Conservation (phyloP, 352 stramenopile species). For the Phytophthora palmivora region DNA sequence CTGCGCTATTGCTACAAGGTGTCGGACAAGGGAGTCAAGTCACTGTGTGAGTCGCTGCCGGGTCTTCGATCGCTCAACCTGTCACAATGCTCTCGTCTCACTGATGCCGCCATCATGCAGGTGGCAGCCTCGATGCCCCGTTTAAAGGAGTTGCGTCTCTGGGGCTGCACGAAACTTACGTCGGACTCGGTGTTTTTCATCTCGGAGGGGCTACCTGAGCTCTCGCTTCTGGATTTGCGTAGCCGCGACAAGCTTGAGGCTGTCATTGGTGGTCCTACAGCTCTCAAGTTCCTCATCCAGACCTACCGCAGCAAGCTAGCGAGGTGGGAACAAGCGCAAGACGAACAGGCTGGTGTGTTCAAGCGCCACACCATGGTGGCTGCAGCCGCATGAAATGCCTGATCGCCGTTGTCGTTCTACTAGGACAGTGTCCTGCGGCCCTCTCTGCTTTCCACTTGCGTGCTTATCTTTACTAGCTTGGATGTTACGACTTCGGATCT, state of each 20-base stretch:
- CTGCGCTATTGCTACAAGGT: slow-evolving; percentile 90
- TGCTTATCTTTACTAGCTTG: slow-evolving; percentile 14
- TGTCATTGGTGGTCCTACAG: slow-evolving; percentile 76
- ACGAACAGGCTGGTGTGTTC: slow-evolving; percentile 74
- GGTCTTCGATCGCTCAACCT: slow-evolving; percentile 75
- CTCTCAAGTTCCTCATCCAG: slow-evolving; percentile 84
- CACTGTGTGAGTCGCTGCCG: slow-evolving; percentile 57
- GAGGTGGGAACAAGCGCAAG: slow-evolving; percentile 75
- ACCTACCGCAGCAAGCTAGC: slow-evolving; percentile 70
- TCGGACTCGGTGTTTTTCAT: slow-evolving; percentile 75
- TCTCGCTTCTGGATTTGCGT: slow-evolving; percentile 79
- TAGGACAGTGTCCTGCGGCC: slow-evolving; percentile 15
- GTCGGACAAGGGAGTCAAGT: slow-evolving; percentile 66
- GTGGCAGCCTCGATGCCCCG: slow-evolving; percentile 61
- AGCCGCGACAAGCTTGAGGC: slow-evolving; percentile 79
- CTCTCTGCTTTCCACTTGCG: slow-evolving; percentile 10
- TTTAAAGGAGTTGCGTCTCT: slow-evolving; percentile 82
- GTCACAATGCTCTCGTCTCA: slow-evolving; percentile 85
- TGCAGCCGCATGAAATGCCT: slow-evolving; percentile 55
- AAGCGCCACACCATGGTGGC: slow-evolving; percentile 65
- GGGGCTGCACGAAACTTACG: slow-evolving; percentile 84
- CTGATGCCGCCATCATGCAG: slow-evolving; percentile 66
- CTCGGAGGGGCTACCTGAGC: slow-evolving; percentile 62
- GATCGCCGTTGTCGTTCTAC: slow-evolving; percentile 11
- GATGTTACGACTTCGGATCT: slow-evolving; percentile 11